A percentile compares a stretch with the other conserved stretches of the same genome.
Evolutionary conservation across 1,139 yeast species (phyloP).

Genomic region (Hyphopichia burtonii): DNA sequence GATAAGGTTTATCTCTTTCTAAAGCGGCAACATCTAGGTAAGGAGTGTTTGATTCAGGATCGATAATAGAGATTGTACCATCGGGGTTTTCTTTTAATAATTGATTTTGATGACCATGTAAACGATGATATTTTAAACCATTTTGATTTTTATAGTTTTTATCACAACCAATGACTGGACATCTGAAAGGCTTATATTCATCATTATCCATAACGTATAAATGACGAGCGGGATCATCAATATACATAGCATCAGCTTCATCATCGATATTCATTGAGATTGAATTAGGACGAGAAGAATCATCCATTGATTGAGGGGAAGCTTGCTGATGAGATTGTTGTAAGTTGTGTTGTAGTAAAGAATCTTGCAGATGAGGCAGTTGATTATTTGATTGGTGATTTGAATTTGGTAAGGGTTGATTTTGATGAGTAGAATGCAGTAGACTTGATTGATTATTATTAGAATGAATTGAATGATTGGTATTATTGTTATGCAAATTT

Average conservation of each 20-base stretch:
- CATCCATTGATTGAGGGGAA: conserved; percentile 5
- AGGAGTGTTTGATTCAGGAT: conserved; percentile 89
- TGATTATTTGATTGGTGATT: conserved; percentile 4
- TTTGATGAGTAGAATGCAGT: conserved; percentile 12
- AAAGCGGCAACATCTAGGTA: conserved; percentile 89
- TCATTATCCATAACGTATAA: conserved; percentile 88
- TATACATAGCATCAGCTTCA: conserved; percentile 56
- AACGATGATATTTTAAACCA: conserved; percentile 91
- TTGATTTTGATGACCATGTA: conserved; percentile 97
- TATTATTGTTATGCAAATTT: conserved; percentile 6
- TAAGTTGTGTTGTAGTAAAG: conserved; percentile 14
- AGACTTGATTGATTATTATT: conserved; percentile 10
- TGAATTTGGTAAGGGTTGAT: conserved; percentile 13
- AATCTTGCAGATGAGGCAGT: conserved; percentile 4
- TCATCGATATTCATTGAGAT: conserved; percentile 35
- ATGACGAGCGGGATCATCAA: conserved; percentile 93
- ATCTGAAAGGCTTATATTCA: conserved; percentile 92
- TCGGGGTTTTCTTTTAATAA: conserved; percentile 87
- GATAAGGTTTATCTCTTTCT: conserved; percentile 96
- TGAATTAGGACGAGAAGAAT: conserved; percentile 11
- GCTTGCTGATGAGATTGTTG: conserved; percentile 17
- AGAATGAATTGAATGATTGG: conserved; percentile 8
- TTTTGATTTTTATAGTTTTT: conserved; percentile 96
- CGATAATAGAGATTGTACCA: conserved; percentile 89
- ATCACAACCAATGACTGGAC: conserved; percentile 98